Evolutionary conservation across 179 eudicot species (phyloP), one percentile per base, ranked within the genome.

Genomic region (Silene coronaria): DNA sequence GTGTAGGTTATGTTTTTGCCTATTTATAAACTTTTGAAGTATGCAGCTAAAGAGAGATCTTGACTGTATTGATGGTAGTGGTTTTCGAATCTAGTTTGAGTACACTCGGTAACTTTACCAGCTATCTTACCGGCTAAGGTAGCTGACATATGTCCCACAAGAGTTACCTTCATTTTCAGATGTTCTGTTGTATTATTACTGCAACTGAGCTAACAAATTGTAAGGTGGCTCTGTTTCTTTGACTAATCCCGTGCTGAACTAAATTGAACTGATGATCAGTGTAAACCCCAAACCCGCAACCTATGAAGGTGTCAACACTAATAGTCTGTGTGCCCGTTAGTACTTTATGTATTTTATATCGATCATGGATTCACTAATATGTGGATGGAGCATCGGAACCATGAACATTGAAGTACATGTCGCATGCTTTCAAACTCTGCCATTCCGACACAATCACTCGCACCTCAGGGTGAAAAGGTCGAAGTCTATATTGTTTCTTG

Each of bases 211-310:
- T 19, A 64, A 27, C 62, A 80, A 77, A 32, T 83, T 82, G 61
- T 34, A 75, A 57, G 22, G 34, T 30, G 34, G 77, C 86, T 27
- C 86, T 14, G 80, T 80, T 26, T 82, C 78, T 1, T 82, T 73
- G 42, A 80, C 76, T 67, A 81, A 55, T 67, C 87, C 84, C 23
- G 80, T 58, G 42, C 74, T 46, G 67, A 72, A 78, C 72, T 78
- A 86, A 16, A 75, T 28, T 67, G 71, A 64, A 48, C 89, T 86
- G 10, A 82, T 75, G 32, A 77, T 76, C 16, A 0, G 80, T 86
- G 61, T 70, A 5, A 65, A 67, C 75, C 68, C 89, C 89, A 5
- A 84, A 66, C 34, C 76, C 12, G 45, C 82, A 66, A 57, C 80
- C 73, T 2, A 73, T 68, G 2, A 26, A 71, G 68, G 63, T 26